Base-by-base conservation (phyloP, 164 flowering plant genomes). In the Vitis vinifera region DNA sequence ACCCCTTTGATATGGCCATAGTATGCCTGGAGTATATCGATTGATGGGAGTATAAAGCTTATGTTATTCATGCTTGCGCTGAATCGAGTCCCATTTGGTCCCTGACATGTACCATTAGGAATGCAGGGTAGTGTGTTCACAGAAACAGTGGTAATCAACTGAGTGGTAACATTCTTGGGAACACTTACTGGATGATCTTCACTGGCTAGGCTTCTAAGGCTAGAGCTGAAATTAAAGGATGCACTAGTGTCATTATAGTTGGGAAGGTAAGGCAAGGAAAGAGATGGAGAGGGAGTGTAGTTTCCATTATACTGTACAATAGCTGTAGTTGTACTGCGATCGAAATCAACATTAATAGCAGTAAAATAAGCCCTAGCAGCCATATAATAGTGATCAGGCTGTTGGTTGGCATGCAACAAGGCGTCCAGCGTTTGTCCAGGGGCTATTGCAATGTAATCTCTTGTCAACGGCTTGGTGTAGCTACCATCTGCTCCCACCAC, bases 61-160 rank as follows among this genome's bases (percentile, higher is more conserved):
- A 83, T 69, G 78, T 89, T 87, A 82, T 82, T 86, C 72, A 89
- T 19, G 67, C 86, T 81, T 1, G 91, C 81, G 1, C 88, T 68
- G 1, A 86, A 51, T 2, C 83, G 27, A 14, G 66, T 77, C 3
- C 89, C 89, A 48, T 68, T 66, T 0, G 86, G 84, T 1, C 88
- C 88, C 2, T 27, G 50, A 47, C 87, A 84, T 1, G 84, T 10
- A 0, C 51, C 8, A 14, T 74, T 63, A 9, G 12, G 15, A 0
- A 16, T 6, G 56, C 87, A 84, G 0, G 77, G 77, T 0, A 80
- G 58, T 3, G 65, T 13, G 72, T 84, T 82, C 0, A 84, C 68
- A 2, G 78, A 70, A 29, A 67, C 55, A 0, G 83, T 77, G 49
- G 37, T 55, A 13, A 75, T 50, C 17, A 78, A 51, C 0, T 10